Evolutionary conservation across 257 asterid species (phyloP).

Genomic region (Petunia secreta): DNA sequence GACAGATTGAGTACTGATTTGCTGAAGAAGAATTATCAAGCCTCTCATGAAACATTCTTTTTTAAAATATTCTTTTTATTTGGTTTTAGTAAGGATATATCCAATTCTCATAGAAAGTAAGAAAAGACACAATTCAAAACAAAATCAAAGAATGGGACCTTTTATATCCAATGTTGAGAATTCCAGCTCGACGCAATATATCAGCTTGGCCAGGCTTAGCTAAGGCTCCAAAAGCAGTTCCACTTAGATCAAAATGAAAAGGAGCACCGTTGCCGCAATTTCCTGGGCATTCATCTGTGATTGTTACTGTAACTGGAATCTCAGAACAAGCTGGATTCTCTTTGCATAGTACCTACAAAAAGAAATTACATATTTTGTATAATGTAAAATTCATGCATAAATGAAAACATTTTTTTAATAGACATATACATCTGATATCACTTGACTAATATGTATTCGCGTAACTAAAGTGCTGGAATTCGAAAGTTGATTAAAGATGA

Average conservation of each 20-base stretch:
- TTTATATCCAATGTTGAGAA: conserved; percentile 22
- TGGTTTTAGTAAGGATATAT: background rate
- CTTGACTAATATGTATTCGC: too few species aligned
- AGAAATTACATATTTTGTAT: too few species aligned
- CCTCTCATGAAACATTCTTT: too few species aligned
- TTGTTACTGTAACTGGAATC: conserved; percentile 23
- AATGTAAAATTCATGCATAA: too few species aligned
- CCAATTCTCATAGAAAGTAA: background rate
- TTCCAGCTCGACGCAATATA: conserved; percentile 26
- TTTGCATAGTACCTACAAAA: conserved; percentile 30
- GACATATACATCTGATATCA: too few species aligned
- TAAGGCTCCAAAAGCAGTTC: conserved; percentile 28
- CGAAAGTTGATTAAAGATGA: too few species aligned
- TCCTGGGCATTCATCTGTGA: conserved; percentile 40
- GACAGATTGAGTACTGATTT: too few species aligned
- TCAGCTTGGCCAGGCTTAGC: conserved; percentile 35
- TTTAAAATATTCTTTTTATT: too few species aligned
- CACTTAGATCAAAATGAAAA: conserved; percentile 39
- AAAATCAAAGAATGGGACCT: conserved; percentile 22
- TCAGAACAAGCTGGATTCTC: conserved; percentile 33
- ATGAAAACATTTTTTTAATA: too few species aligned
- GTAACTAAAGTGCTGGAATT: too few species aligned
- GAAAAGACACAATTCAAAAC: too few species aligned
- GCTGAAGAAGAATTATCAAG: too few species aligned
- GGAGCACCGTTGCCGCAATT: conserved; percentile 24